Evolutionary conservation across 2,329 filamentous ascomycete genomes (phyloP).

Genomic region (Penicillium sp.): DNA sequence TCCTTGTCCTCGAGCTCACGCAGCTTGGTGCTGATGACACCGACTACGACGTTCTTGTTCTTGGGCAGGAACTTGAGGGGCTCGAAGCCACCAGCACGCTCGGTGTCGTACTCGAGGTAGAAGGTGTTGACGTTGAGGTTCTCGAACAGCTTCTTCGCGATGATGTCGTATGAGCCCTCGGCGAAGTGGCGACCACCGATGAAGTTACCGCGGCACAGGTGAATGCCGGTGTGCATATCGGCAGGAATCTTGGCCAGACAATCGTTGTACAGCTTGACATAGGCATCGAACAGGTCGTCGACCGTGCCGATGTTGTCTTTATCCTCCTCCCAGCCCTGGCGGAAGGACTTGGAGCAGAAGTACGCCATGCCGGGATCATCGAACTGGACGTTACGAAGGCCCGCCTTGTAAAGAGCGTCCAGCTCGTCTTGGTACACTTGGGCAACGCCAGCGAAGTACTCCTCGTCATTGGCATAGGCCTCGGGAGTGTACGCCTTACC

Average conservation of each 20-base stretch:
- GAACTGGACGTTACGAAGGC: slow-evolving; percentile 67
- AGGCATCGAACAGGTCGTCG: slow-evolving; percentile 73
- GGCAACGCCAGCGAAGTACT: slow-evolving; percentile 68
- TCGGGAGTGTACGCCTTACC: slow-evolving; percentile 60
- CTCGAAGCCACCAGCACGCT: slow-evolving; percentile 67
- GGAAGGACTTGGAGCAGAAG: slow-evolving; percentile 74
- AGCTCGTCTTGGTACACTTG: slow-evolving; percentile 66
- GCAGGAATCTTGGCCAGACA: slow-evolving; percentile 64
- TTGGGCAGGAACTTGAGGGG: slow-evolving; percentile 64
- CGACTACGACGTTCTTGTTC: slow-evolving; percentile 66
- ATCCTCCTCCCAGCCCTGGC: slow-evolving; percentile 70
- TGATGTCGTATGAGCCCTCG: slow-evolving; percentile 68
- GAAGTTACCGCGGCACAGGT: slow-evolving; percentile 71
- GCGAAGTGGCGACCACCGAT: slow-evolving; percentile 67
- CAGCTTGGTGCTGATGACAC: slow-evolving; percentile 66
- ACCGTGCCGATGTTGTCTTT: slow-evolving; percentile 67
- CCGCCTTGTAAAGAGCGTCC: slow-evolving; percentile 63
- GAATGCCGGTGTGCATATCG: slow-evolving; percentile 76
- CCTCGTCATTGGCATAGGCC: slow-evolving; percentile 60
- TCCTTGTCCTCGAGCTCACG: slow-evolving; percentile 65
- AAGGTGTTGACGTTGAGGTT: slow-evolving; percentile 67
- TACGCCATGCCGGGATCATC: slow-evolving; percentile 71
- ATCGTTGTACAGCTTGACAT: slow-evolving; percentile 77
- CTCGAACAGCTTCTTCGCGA: slow-evolving; percentile 67
- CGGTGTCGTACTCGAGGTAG: slow-evolving; percentile 71